Base-by-base conservation (phyloP, 2,329 filamentous ascomycete species). In the Eurotiales sp. region DNA sequence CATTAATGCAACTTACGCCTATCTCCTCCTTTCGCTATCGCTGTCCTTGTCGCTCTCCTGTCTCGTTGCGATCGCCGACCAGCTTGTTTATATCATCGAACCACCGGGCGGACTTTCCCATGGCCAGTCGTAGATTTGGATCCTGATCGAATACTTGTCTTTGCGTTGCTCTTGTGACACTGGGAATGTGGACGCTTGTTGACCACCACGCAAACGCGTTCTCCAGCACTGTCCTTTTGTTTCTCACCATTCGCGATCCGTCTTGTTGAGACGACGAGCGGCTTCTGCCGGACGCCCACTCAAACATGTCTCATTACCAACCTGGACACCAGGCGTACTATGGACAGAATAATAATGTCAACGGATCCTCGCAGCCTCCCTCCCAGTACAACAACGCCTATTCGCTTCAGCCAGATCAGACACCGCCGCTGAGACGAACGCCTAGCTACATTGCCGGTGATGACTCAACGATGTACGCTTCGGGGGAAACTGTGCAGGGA, bases 401-500 rank as follows among this genome's bases (percentile, higher is more conserved):
- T 57, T 55, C 68, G 61, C 56, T 71, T 37, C 73, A 72, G 52
- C 67, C 70, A 46, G 66, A 54, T 23, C 66, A 66, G 56, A 60
- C 69, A 37, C 66, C 67, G 53, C 61, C 70, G 40, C 66, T 75
- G 56, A 72, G 72, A 54, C 78, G 87, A 58, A 79, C 82, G 57
- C 79, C 82, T 44, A 92, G 86, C 73, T 90, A 88, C 73, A 85
- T 90, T 67, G 82, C 79, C 58, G 87, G 86, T 57, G 88, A 93
- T 67, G 87, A 92, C 66, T 74, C 77, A 43, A 71, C 74, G 44
- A 10, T 50, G 23, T 53, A 53, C 23, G 4, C 45, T 36, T 37
- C 51, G n/a, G 41, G 40, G 12, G 52, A 54, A 11, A 5, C 41
- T 22, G 12, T n/a, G 14, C 39, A 50, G 30, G 46, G 29, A 44